Evolutionary conservation across 2,329 filamentous ascomycete genomes (phyloP), one percentile per base, ranked within the genome.

Genomic region (Magnaporthiopsis incrustans): DNA sequence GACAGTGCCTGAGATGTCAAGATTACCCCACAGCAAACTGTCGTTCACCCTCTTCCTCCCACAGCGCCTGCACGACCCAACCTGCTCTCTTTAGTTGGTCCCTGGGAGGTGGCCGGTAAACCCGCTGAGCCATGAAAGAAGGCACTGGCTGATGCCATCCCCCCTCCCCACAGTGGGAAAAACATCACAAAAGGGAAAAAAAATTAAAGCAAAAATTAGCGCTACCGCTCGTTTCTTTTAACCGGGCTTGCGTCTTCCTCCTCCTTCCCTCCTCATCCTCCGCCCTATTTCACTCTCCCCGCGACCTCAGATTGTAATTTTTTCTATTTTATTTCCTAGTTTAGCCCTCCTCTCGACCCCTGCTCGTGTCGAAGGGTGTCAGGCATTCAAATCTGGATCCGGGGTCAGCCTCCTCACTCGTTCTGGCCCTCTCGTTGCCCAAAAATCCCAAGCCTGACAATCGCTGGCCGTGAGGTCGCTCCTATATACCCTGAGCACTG

Each of bases 201-300:
- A 60, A 10, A n/a, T 22, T 59, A 35, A 62, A 44, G 35, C 61
- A 57, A 57, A 53, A 35, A 58, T 62, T 57, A 58, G 61, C 53
- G 61, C 58, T 7, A 12, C 53, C 58, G 30, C 61, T 57, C 61
- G 25, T 62, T 53, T 53, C 44, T 53, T 63, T 63, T 63, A 63
- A 59, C 62, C 62, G 33, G 57, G 57, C 53, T 59, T 22, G n/a
- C 50, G 26, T 63, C 44, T 26, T 60, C 59, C 33, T 60, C n/a
- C 35, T 44, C 26, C 30, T 30, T 2, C 33, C 33, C 8, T 60
- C n/a, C 35, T 44, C 44, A 15, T 44, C 44, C 14, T 50, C n/a
- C 59, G 25, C 44, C 32, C 33, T 6, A n/a, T 60, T n/a, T n/a
- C 27, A 25, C 27, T 26, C 59, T 38, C 27, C 8, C 4, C 33